Evolutionary conservation across 2,329 filamentous ascomycete genomes (phyloP), one percentile per base, ranked within the genome.

Genomic region (Pseudogymnoascus sp.): DNA sequence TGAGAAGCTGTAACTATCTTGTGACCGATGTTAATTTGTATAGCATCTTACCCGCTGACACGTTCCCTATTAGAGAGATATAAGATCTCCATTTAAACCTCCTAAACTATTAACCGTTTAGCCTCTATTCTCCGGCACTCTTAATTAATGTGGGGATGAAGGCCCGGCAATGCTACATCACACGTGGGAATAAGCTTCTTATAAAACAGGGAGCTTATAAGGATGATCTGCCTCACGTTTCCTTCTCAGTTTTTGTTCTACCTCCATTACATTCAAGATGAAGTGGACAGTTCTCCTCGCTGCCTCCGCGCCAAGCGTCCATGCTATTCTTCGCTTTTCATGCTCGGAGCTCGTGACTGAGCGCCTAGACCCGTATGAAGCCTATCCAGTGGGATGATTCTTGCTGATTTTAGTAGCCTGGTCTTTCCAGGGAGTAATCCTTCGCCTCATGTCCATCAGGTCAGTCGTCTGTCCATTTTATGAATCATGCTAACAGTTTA

Each of bases 261-360:
- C 26, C 21, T 45, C 10, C 21, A 45, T 45, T 13, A 21, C 15
- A 3, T 45, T 56, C 30, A 61, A 39, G 28, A 62, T 62, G 61
- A 59, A 57, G 59, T 61, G 59, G 61, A 26, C 35, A 26, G 4
- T 58, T 21, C 23, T 39, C 15, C 26, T 65, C 19, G 60, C 26
- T 48, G 58, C 62, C 3, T 34, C 59, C 26, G 59, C 59, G 19
- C 58, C 26, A 10, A 61, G 59, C 21, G 63, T 59, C 39, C 48
- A 60, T 48, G 59, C 58, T 13, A 38, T 62, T 3, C 59, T 64
- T 13, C 55, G 62, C 19, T 63, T 65, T 41, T 62, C 62, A 21
- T 65, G 63, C 28, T 64, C 63, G 15, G 57, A 62, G 33, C 62
- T 64, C 12, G 62, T 64, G n/a, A 64, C 59, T 23, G 63, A 65